Evolutionary conservation across 164 flowering plant species (phyloP).

Genomic region (Brasenia schreberi): DNA sequence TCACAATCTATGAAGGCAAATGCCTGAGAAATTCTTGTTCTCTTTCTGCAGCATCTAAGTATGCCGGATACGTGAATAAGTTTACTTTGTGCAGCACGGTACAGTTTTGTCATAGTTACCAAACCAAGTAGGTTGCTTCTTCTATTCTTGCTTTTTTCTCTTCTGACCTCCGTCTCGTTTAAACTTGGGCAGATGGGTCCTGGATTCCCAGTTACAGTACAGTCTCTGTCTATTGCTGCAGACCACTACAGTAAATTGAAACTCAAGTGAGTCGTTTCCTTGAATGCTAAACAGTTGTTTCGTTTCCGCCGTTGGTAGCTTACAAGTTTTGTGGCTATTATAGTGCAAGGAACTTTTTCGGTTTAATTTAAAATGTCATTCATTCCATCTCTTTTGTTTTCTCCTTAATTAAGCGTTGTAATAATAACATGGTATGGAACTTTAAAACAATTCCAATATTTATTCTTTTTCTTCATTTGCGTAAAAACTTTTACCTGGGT

Average conservation of each 20-base stretch:
- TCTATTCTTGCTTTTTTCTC: not conserved
- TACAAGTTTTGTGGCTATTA: not conserved
- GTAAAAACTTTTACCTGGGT: no score
- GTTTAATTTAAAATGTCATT: no score
- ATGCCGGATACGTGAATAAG: constrained; percentile 83
- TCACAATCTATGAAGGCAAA: not conserved
- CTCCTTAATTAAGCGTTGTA: not conserved
- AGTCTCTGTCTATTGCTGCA: constrained; percentile 67
- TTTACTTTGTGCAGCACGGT: constrained; percentile 90
- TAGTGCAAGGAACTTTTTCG: not conserved
- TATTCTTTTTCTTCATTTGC: no score
- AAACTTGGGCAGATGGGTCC: constrained; percentile 77
- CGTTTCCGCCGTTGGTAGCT: not conserved
- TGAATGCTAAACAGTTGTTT: not conserved
- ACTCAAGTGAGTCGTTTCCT: constrained; percentile 2
- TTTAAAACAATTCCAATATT: no score
- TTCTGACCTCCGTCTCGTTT: not conserved
- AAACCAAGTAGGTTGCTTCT: not conserved
- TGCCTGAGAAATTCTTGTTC: not conserved
- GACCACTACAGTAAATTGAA: constrained; percentile 47
- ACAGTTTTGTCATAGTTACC: constrained; percentile 13
- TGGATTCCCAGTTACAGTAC: constrained; percentile 65
- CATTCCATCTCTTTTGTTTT: no score
- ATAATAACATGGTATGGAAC: not conserved
- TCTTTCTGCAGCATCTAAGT: constrained; percentile 72